Percentiles rank a stretch among this genome's conserved stretches.
Evolutionary conservation across 768 basidiomycete genomes (phyloP).

Genomic region (Agrocybe chaxingu): DNA sequence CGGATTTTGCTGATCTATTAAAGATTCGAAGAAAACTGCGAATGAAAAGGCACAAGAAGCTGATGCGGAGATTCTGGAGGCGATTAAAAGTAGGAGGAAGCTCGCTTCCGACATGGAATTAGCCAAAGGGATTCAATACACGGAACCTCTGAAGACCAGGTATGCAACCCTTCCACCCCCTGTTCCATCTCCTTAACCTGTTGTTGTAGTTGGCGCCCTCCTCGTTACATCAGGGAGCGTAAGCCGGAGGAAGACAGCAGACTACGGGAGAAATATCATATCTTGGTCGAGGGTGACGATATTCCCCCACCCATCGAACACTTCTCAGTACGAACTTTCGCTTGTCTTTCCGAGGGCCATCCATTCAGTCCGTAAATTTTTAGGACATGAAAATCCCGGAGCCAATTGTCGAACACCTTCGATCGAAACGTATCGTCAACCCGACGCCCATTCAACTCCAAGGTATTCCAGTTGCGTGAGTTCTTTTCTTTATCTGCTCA

Average conservation of each 20-base stretch:
- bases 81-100: slow-evolving; percentile 87
- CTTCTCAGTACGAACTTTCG: slow-evolving; percentile 55
- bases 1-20: not conserved
- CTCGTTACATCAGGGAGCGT: slow-evolving; percentile 74
- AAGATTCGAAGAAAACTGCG: slow-evolving; percentile 84
- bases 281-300: slow-evolving; percentile 91
- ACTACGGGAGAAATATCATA: slow-evolving; percentile 88
- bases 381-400: slow-evolving; percentile 99
- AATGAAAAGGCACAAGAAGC: slow-evolving; percentile 83
- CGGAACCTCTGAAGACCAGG: slow-evolving; percentile 82
- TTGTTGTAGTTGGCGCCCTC: slow-evolving; percentile 76
- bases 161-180: slow-evolving; percentile 24
- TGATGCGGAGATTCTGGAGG: slow-evolving; percentile 88
- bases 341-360: not conserved
- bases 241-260: slow-evolving; percentile 65
- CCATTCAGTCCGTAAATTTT: slow-evolving; percentile 5
- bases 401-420: slow-evolving; percentile 78
- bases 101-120: slow-evolving; percentile 91
- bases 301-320: slow-evolving; percentile 91
- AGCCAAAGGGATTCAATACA: slow-evolving; percentile 90
- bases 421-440: slow-evolving; percentile 75
- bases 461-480: slow-evolving; percentile 93
- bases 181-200: not conserved
- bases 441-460: slow-evolving; percentile 98
- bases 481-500: slow-evolving; percentile 4